Base-by-base conservation (phyloP, 1,284 basidiomycete species). In the Melanopsichium pennsylvanicum region DNA sequence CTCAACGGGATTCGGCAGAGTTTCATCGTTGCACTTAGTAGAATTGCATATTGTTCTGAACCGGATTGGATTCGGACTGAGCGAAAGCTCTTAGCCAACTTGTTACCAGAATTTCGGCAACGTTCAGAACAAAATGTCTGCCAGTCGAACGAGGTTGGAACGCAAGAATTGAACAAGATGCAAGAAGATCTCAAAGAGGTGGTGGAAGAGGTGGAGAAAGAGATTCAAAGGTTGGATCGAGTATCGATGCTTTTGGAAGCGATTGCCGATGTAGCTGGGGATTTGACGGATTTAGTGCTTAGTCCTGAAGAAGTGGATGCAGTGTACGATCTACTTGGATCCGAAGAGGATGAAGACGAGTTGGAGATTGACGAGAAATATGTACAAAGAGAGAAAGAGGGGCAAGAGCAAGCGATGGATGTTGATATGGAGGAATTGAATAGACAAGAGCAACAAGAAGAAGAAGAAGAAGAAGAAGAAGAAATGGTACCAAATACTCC, bases 1-100 rank as follows among this genome's bases (percentile, higher is more conserved):
- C 54, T 76, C 31, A 76, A 78, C 45, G 76, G 76, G 13, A 70
- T 78, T 23, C 64, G 66, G 10, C 69, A 75, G 47, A 72, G 64
- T 13, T 78, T 75, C 33, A 47, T 76, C 31, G 69, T 76, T 3
- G 56, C 72, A 2, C 41, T 78, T 10, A 58, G 51, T 5, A 57
- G 74, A 23, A 61, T 76, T 16, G 76, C 76, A 0, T 78, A 73
- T 46, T 70, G 71, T 18, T 31, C 55, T 1, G 76, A 76, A 35
- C 76, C 76, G 13, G 60, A 64, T 25, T 78, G 76, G 76, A 60
- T 78, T 10, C 49, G 34, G 9, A 6, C 31, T 5, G 64, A 68
- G 42, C 52, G 61, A 21, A 54, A 48, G 31, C 25, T 64, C 6
- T 36, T 64, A 3, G 41, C 32, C 7, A 18, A 39, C 11, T 37